Conservation (phyloP, 352 stramenopile species). For the Vaucheria bursata region DNA sequence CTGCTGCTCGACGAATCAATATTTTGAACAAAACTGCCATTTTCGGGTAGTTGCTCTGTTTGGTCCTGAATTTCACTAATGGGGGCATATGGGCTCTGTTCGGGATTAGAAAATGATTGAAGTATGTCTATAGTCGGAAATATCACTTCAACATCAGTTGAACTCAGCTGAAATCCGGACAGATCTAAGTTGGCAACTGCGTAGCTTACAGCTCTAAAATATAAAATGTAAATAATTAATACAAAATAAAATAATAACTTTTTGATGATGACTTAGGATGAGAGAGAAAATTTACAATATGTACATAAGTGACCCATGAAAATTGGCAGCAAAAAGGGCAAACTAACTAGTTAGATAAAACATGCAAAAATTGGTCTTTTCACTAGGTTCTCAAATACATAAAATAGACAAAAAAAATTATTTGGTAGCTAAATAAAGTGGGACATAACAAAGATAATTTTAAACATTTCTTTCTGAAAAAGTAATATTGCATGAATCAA, state of each 20-base stretch:
- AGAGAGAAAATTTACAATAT: neutral
- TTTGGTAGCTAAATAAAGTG: too few species aligned
- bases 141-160: conserved; percentile 28
- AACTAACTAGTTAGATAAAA: neutral
- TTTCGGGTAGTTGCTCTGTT: too few species aligned
- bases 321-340: neutral
- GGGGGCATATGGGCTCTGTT: too few species aligned
- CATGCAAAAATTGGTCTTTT: too few species aligned
- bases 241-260: neutral
- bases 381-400: too few species aligned
- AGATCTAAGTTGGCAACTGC: conserved; percentile 37
- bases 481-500: too few species aligned
- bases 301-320: neutral
- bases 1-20: neutral
- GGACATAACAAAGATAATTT: too few species aligned
- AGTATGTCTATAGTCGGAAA: conserved; percentile 19
- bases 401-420: too few species aligned
- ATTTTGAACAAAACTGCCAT: neutral
- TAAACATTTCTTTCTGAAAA: too few species aligned
- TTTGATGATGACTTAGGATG: neutral
- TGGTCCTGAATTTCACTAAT: too few species aligned
- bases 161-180: conserved; percentile 24
- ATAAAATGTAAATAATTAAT: neutral
- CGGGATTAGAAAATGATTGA: too few species aligned
- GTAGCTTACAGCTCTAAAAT: conserved; percentile 11